These are phyloP conservation scores for Plasmopara halstedii DNA, from an alignment of 352 stramenopile genomes.

Conservation along the genomic window DNA sequence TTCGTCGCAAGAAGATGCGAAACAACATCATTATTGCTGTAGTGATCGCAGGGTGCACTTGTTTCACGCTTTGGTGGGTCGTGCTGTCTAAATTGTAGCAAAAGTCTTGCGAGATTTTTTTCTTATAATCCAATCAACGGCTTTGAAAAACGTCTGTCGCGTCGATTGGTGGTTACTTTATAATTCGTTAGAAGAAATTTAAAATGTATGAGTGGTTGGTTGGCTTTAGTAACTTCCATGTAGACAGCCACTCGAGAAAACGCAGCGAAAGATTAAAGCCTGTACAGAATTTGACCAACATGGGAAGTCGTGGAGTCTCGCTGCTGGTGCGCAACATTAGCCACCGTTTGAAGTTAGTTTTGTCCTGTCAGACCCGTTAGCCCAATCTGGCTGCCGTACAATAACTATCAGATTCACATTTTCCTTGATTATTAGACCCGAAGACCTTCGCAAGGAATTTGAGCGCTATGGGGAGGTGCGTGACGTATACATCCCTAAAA, in stretches of 20 bases:
- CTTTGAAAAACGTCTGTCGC: too few species aligned
- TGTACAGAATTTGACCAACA: conserved; percentile 11
- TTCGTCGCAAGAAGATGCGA: conserved; percentile 93
- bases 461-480: conserved; percentile 90
- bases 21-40: conserved; percentile 96
- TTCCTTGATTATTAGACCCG: conserved; percentile 33
- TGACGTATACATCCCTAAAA: conserved; percentile 94
- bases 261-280: conserved; percentile 6
- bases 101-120: too few species aligned
- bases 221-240: conserved; percentile 7
- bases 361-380: not conserved
- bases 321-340: conserved; percentile 93
- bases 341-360: conserved; percentile 66
- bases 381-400: not conserved
- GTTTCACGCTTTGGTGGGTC: conserved; percentile 96
- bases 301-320: conserved; percentile 65
- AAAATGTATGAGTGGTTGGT: conserved; percentile 17
- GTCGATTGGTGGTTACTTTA: conserved; percentile 6
- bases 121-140: conserved; percentile 13
- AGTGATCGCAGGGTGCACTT: conserved; percentile 93
- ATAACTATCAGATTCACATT: not conserved
- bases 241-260: conserved; percentile 17
- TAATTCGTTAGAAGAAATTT: conserved; percentile 1
- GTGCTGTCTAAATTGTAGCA: conserved; percentile 64
- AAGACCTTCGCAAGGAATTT: conserved; percentile 91